Conservation (phyloP, 2,329 filamentous ascomycete genomes). For the Emmonsia crescens region DNA sequence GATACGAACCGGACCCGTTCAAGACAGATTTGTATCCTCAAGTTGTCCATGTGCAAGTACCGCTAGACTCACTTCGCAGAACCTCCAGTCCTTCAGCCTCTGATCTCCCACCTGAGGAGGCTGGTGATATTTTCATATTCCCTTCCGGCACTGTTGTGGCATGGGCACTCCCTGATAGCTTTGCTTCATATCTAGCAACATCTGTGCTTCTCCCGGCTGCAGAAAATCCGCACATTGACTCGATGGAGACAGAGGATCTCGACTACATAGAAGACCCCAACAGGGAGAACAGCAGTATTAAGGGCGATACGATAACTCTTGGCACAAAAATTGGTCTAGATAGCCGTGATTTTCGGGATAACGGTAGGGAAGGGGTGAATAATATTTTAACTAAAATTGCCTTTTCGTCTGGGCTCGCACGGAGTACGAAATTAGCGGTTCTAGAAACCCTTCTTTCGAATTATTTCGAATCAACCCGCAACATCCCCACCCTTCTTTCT, state of each 20-base stretch:
- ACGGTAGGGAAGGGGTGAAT: slow-evolving; percentile 36
- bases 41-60: slow-evolving; percentile 50
- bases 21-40: slow-evolving; percentile 53
- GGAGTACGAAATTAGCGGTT: slow-evolving; percentile 87
- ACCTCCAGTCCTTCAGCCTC: slow-evolving; percentile 31
- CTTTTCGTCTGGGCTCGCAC: slow-evolving; percentile 85
- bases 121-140: slow-evolving; percentile 89
- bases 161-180: slow-evolving; percentile 73
- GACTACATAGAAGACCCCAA: slow-evolving; percentile 70
- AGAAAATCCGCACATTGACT: slow-evolving; percentile 58
- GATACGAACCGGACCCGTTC: slow-evolving; percentile 52
- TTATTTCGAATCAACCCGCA: slow-evolving; percentile 78
- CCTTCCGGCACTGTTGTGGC: slow-evolving; percentile 87
- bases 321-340: slow-evolving; percentile 53
- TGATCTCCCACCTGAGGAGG: slow-evolving; percentile 33
- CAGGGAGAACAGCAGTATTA: slow-evolving; percentile 64
- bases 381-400: slow-evolving; percentile 84
- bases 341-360: slow-evolving; percentile 15
- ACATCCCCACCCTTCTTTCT: slow-evolving; percentile 69
- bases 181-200: slow-evolving; percentile 59
- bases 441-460: slow-evolving; percentile 70
- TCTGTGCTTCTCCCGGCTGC: slow-evolving; percentile 65
- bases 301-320: slow-evolving; percentile 78
- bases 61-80: slow-evolving; percentile 36
- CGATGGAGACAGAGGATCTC: slow-evolving; percentile 77